phyloP scores from a whole-genome alignment of 1,284 basidiomycete species.

The Ustilago trichophora region DNA sequence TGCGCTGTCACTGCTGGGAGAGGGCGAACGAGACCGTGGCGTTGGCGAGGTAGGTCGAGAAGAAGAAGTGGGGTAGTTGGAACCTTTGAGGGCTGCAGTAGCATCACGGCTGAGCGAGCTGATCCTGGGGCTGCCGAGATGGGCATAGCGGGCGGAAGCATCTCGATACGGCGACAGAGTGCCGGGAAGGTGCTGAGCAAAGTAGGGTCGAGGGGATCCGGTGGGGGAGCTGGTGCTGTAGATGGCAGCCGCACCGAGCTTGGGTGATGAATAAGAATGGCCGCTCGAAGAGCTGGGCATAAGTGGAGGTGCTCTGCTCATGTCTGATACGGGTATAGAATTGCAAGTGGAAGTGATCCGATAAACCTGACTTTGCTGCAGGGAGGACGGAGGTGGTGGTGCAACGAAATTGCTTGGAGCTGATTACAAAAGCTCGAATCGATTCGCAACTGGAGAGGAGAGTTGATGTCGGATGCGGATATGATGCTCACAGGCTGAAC shows the following conservation, averaged over 20 bases:
- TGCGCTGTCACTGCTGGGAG: slow-evolving; percentile 36
- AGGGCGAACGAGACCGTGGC: slow-evolving; percentile 41
- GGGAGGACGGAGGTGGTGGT: too few relatives aligned
- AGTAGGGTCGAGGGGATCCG: slow-evolving; percentile 54
- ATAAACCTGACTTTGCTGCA: not conserved
- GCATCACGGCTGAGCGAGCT: slow-evolving; percentile 61
- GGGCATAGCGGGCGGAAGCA: slow-evolving; percentile 54
- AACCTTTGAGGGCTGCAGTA: slow-evolving; percentile 44
- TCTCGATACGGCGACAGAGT: slow-evolving; percentile 62
- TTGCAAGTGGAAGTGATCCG: not conserved
- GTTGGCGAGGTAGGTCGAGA: slow-evolving; percentile 55
- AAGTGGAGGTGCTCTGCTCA: slow-evolving; percentile 53
- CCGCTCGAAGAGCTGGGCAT: slow-evolving; percentile 28
- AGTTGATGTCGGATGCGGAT: not conserved
- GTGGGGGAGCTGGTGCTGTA: slow-evolving; percentile 48
- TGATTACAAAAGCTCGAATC: not conserved
- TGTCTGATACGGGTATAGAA: slow-evolving; percentile 2
- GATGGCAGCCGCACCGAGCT: slow-evolving; percentile 36
- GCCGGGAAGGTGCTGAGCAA: slow-evolving; percentile 52
- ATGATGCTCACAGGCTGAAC: slow-evolving; percentile 1
- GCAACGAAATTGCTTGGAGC: not conserved
- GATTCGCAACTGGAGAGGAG: not conserved
- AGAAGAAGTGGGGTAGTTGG: slow-evolving; percentile 56
- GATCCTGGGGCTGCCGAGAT: slow-evolving; percentile 55
- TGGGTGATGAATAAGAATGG: slow-evolving; percentile 42